Percentiles rank a stretch among this genome's conserved stretches.
Conservation (phyloP, 192 early-diverging fungal species). For the Diversispora epigaea region DNA sequence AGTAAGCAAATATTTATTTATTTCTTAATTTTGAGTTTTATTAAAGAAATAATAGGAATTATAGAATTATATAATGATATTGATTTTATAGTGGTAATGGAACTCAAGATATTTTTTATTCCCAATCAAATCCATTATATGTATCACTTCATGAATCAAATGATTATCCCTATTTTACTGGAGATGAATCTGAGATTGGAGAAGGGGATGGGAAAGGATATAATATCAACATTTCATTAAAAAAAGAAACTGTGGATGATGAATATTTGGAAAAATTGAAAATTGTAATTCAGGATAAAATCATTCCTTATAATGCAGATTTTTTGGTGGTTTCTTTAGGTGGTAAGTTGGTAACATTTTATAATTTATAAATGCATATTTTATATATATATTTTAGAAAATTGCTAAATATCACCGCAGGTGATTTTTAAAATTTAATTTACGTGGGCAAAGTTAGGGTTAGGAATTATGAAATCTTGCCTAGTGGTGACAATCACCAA, state of each 20-base stretch:
- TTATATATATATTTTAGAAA: no score
- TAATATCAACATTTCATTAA: constrained; percentile 67
- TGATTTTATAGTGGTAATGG: constrained; percentile 50
- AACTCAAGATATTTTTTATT: constrained; percentile 57
- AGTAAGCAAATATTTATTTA: constrained; percentile 39
- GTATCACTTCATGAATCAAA: constrained; percentile 58
- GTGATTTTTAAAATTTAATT: no score
- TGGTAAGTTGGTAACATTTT: background rate
- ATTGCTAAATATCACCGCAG: no score
- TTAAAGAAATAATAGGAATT: no score
- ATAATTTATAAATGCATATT: no score
- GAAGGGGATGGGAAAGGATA: constrained; percentile 62
- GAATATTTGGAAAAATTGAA: constrained; percentile 54
- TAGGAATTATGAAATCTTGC: no score
- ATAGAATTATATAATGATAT: no score
- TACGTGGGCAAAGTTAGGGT: no score
- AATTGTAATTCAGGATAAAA: constrained; percentile 42
- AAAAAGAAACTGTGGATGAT: constrained; percentile 52
- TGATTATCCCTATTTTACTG: constrained; percentile 69
- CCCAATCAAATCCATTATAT: constrained; percentile 58
- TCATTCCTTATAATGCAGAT: constrained; percentile 53
- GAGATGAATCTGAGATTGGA: constrained; percentile 54
- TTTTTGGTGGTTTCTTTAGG: constrained; percentile 65
- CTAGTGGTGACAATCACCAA: no score
- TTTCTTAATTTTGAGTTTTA: background rate